phyloP scores from a whole-genome alignment of 805 yeast species.

The Candida ponderosae region DNA sequence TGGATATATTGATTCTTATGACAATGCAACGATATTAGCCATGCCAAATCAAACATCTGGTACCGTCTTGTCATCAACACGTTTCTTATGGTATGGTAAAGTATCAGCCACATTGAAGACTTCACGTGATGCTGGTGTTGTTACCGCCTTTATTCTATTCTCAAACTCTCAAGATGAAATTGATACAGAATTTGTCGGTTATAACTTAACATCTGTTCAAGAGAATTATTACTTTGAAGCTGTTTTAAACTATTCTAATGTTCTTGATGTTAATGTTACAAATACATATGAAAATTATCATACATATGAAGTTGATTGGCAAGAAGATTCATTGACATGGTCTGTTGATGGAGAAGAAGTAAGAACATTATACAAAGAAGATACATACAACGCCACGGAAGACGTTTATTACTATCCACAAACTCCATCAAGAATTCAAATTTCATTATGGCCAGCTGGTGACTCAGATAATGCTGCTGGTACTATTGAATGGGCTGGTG shows the following conservation, averaged over 20 bases:
- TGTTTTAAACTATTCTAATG: conserved; percentile 56
- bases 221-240: conserved; percentile 80
- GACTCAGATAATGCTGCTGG: conserved; percentile 43
- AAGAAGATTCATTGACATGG: conserved; percentile 66
- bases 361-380: conserved; percentile 55
- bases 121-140: conserved; percentile 72
- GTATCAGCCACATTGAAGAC: conserved; percentile 62
- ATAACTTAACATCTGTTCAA: conserved; percentile 57
- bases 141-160: conserved; percentile 72
- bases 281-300: conserved; percentile 66
- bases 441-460: conserved; percentile 80
- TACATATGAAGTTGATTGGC: conserved; percentile 76
- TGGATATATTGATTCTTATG: conserved; percentile 49
- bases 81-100: conserved; percentile 85
- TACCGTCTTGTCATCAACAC: conserved; percentile 72
- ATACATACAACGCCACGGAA: conserved; percentile 57
- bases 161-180: conserved; percentile 88
- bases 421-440: conserved; percentile 66
- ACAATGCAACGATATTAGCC: conserved; percentile 54
- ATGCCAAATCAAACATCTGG: conserved; percentile 76
- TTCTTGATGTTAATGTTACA: conserved; percentile 30
- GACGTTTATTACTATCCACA: conserved; percentile 55
- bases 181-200: conserved; percentile 83
- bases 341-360: conserved; percentile 57
- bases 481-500: conserved; percentile 84